phyloP scores from a whole-genome alignment of 495 filamentous ascomycete species.

The Platismatia glauca region DNA sequence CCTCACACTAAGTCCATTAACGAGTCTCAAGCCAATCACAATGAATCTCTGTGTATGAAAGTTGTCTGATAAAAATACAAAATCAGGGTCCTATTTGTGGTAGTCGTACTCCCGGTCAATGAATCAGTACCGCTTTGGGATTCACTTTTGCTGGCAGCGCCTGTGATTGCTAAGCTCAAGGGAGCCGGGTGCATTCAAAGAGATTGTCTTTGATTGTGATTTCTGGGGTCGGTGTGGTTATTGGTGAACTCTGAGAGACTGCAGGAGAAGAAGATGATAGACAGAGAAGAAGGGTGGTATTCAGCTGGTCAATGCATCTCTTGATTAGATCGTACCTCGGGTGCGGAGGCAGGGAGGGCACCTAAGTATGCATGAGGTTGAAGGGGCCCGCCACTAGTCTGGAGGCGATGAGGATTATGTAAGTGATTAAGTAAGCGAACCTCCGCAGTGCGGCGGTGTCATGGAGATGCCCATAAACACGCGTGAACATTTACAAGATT shows the following conservation, averaged over 20 bases:
- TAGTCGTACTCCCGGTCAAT: no score
- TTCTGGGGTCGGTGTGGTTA: not conserved
- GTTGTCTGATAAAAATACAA: not conserved
- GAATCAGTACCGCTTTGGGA: no score
- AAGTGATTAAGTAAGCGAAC: no score
- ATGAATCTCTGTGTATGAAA: not conserved
- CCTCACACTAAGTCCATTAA: not conserved
- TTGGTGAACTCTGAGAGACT: not conserved
- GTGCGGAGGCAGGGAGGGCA: no score
- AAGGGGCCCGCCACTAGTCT: not conserved
- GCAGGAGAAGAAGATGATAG: not conserved
- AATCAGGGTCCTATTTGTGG: not conserved
- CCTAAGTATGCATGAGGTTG: slow-evolving; percentile 2
- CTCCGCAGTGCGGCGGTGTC: not conserved
- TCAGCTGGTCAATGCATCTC: not conserved
- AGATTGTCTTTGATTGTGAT: not conserved
- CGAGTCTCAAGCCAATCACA: not conserved
- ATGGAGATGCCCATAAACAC: no score
- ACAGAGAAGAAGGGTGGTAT: not conserved
- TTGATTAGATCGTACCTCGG: not conserved
- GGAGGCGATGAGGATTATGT: not conserved
- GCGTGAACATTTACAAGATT: no score
- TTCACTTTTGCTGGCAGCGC: not conserved
- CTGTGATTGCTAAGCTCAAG: not conserved
- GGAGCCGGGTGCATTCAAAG: not conserved